Conservation (phyloP, 176 grass and related monocot species). For the Zea mays region Zm-B73-REFERENCE-NAM-5.0 NC_050096.1:20788001-20788500, state of each 20-base stretch:
- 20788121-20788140: not conserved
- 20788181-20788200: not conserved
- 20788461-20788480: constrained; percentile 9
- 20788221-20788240: not conserved
- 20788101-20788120: not conserved
- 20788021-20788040: constrained; percentile 60
- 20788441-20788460: not conserved
- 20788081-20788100: constrained; percentile 73
- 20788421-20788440: not conserved
- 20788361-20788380: not conserved
- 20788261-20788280: not conserved
- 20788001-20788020: constrained; percentile 56
- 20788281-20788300: not conserved
- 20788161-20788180: not conserved
- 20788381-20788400: too few species aligned
- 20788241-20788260: not conserved
- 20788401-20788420: not conserved
- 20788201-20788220: not conserved
- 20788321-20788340: not conserved
- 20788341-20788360: not conserved
- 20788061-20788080: constrained; percentile 63
- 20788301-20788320: not conserved
- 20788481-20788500: not conserved
- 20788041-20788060: constrained; percentile 57
- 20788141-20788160: not conserved